These are phyloP conservation scores for Fonsecaea nubica DNA, from an alignment of 2,329 filamentous ascomycete species.

Conservation along the genomic window DNA sequence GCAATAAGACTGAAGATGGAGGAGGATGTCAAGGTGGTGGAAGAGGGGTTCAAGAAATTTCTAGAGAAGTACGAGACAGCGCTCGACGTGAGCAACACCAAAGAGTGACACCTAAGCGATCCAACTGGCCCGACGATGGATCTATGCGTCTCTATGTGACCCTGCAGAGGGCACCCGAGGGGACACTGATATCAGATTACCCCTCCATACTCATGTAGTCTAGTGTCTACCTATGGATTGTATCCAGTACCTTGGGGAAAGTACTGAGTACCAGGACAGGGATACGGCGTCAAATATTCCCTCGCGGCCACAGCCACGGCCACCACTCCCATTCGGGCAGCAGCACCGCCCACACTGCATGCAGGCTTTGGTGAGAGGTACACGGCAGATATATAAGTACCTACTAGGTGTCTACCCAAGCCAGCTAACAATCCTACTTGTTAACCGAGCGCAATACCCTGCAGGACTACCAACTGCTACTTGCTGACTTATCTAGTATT, in stretches of 20 bases:
- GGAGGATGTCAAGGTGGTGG: conserved; percentile 55
- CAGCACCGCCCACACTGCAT: background rate
- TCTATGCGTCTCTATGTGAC: background rate
- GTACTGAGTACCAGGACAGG: background rate
- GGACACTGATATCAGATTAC: background rate
- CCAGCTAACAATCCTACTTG: too few species aligned
- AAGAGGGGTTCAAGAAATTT: conserved; percentile 34
- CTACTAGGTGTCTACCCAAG: too few species aligned
- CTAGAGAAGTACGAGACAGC: conserved; percentile 33
- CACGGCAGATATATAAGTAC: too few species aligned
- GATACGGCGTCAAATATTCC: too few species aligned
- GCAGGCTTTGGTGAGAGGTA: too few species aligned
- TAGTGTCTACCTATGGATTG: too few species aligned
- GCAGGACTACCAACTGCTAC: too few species aligned
- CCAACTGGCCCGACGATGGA: background rate
- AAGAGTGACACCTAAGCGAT: background rate
- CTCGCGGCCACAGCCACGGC: too few species aligned
- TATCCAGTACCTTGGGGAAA: background rate
- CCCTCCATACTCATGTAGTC: background rate
- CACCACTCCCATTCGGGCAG: background rate
- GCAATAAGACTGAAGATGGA: conserved; percentile 49
- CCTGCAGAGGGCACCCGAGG: background rate
- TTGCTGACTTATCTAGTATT: too few species aligned
- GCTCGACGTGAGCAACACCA: conserved; percentile 7
- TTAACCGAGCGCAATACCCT: too few species aligned